A percentile compares a stretch with the other conserved stretches of the same genome.
phyloP scores from a whole-genome alignment of 1,284 basidiomycete species.

The Boletus austroedulis region DNA sequence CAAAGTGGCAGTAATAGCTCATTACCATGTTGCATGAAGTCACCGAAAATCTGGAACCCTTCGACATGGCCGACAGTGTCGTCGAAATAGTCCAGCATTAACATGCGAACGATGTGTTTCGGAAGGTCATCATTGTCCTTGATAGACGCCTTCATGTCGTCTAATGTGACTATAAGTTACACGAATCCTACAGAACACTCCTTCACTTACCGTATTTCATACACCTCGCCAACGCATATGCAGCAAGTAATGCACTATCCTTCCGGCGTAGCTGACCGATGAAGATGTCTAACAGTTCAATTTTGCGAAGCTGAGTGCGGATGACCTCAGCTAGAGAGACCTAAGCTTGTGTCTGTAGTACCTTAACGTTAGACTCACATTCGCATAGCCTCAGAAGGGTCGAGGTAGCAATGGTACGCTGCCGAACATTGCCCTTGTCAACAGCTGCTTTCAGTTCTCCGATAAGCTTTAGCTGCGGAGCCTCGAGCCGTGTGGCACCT shows the following conservation, averaged over 20 bases:
- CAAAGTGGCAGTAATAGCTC: too few relatives aligned
- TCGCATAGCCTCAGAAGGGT: constrained; percentile 10
- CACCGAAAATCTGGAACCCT: constrained; percentile 28
- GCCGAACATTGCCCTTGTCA: constrained; percentile 1
- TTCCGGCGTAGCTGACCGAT: constrained; percentile 7
- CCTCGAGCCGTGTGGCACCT: constrained; percentile 8
- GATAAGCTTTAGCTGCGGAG: constrained; percentile 7
- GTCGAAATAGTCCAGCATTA: constrained; percentile 28
- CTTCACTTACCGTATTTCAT: constrained; percentile 11
- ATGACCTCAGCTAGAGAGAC: not conserved
- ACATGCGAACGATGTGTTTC: constrained; percentile 21
- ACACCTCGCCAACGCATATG: constrained; percentile 8
- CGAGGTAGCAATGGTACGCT: constrained; percentile 24
- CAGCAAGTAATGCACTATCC: constrained; percentile 8
- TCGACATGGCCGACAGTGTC: constrained; percentile 27
- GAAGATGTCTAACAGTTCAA: constrained; percentile 1
- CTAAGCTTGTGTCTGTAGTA: not conserved
- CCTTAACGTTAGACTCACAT: not conserved
- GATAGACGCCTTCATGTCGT: constrained; percentile 16
- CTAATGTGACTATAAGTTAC: constrained; percentile 4
- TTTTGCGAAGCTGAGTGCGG: not conserved
- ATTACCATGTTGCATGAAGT: constrained; percentile 26
- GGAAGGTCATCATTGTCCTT: constrained; percentile 8
- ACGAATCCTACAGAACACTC: fast-evolving
- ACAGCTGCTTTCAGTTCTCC: constrained; percentile 10